These are phyloP conservation scores for Pleurotus eryngii DNA, from an alignment of 768 basidiomycete genomes.

Conservation along the genomic window DNA sequence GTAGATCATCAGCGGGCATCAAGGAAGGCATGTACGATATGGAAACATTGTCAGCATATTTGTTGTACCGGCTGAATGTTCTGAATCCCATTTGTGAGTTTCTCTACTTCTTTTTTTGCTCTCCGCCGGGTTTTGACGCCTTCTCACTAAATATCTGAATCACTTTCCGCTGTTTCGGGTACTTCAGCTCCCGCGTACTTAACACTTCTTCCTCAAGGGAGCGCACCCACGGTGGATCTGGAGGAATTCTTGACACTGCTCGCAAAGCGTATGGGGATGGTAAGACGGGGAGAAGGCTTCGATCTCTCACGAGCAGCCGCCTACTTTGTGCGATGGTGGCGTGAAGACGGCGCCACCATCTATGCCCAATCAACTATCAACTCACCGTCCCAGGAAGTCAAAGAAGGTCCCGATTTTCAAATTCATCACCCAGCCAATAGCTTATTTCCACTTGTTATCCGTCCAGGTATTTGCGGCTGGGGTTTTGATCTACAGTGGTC, in stretches of 20 bases:
- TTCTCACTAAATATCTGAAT: constrained; percentile 9
- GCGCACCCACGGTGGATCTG: constrained; percentile 57
- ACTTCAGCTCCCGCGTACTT: constrained; percentile 67
- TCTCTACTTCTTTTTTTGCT: constrained; percentile 11
- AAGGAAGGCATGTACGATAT: constrained; percentile 89
- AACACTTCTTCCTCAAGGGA: constrained; percentile 50
- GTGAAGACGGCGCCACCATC: constrained; percentile 64
- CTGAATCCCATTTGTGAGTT: constrained; percentile 68
- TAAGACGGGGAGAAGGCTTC: constrained; percentile 69
- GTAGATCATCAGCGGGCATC: constrained; percentile 67
- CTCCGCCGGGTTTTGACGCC: constrained; percentile 7
- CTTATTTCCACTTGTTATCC: constrained; percentile 1
- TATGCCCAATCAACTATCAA: constrained; percentile 36
- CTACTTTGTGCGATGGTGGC: constrained; percentile 88
- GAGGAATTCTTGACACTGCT: constrained; percentile 66
- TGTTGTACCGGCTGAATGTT: constrained; percentile 80
- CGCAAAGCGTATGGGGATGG: constrained; percentile 76
- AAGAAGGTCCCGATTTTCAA: neutral
- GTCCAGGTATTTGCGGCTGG: constrained; percentile 55
- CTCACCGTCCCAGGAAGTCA: neutral
- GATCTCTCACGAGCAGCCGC: constrained; percentile 71
- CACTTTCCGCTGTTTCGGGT: neutral
- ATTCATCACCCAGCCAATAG: constrained; percentile 10
- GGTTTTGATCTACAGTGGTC: constrained; percentile 85
- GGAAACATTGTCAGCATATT: constrained; percentile 81